Evolutionary conservation across 768 basidiomycete genomes (phyloP).

Genomic region (Mrakia gelida): DNA sequence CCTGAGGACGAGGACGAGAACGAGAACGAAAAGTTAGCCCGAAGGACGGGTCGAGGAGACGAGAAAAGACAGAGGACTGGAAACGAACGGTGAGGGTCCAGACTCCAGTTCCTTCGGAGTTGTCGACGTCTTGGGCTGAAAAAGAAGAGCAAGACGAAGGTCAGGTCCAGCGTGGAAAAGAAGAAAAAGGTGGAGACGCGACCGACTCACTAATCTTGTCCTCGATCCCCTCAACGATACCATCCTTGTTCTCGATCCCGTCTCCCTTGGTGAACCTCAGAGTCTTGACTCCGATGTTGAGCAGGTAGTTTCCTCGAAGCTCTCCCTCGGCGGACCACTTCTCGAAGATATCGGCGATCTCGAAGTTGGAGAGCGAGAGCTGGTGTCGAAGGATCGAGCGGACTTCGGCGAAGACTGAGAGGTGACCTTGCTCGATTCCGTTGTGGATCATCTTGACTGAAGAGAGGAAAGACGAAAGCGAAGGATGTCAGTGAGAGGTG

Average conservation of each 20-base stretch:
- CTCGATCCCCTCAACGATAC: constrained; percentile 44
- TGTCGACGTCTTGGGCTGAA: constrained; percentile 42
- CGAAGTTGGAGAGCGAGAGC: constrained; percentile 39
- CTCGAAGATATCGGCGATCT: constrained; percentile 41
- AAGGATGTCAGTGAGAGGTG: not conserved
- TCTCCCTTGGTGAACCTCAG: constrained; percentile 42
- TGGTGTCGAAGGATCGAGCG: constrained; percentile 38
- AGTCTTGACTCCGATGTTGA: constrained; percentile 41
- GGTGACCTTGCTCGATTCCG: constrained; percentile 41
- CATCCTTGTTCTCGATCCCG: constrained; percentile 37
- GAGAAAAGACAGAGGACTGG: not conserved
- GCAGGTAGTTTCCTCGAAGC: constrained; percentile 41
- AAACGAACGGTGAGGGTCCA: constrained; percentile 35
- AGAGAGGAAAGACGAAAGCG: not conserved
- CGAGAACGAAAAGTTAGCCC: not conserved
- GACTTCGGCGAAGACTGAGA: constrained; percentile 40
- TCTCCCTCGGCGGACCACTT: constrained; percentile 39
- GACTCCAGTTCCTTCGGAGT: constrained; percentile 40
- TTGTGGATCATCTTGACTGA: constrained; percentile 42
- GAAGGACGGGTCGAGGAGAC: not conserved
- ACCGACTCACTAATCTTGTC: constrained; percentile 39
- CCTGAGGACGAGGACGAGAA: constrained; percentile 29
- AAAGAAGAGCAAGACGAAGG: not conserved
- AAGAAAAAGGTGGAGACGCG: too few species aligned
- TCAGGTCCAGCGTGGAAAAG: not conserved